A percentile compares a stretch with the other conserved stretches of the same genome.
These are phyloP conservation scores for Eucalyptus lansdowneana DNA, from an alignment of 345 rosid species.

Conservation along the genomic window DNA sequence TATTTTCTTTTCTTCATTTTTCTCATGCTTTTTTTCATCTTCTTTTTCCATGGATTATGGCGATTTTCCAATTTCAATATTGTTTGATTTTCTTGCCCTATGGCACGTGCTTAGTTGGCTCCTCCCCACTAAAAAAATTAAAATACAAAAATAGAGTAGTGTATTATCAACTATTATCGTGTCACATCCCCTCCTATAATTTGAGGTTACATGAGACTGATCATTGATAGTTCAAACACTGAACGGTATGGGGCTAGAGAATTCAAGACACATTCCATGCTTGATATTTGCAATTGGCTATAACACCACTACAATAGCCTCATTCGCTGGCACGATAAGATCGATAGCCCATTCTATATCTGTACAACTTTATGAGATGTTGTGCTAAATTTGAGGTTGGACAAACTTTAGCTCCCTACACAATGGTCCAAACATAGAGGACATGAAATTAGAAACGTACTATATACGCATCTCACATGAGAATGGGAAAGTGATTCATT, in stretches of 20 bases:
- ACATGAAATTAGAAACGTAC: background rate
- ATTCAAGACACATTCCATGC: background rate
- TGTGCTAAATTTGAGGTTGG: background rate
- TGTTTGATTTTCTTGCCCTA: background rate
- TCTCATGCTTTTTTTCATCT: background rate
- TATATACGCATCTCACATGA: background rate
- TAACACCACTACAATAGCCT: background rate
- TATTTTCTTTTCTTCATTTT: background rate
- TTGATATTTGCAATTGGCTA: background rate
- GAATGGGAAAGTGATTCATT: background rate
- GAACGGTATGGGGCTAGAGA: background rate
- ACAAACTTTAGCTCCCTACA: background rate
- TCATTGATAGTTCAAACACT: background rate
- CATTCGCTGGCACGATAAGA: background rate
- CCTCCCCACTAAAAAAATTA: background rate
- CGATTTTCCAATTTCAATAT: background rate
- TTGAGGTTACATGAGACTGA: background rate
- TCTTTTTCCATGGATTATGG: background rate
- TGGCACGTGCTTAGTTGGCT: background rate
- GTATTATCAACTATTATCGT: too few species aligned
- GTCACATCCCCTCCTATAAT: too few species aligned
- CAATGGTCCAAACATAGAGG: background rate
- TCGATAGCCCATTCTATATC: background rate
- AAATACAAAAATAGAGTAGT: too few species aligned
- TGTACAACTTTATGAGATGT: fast-evolving